Evolutionary conservation across 2,329 filamentous ascomycete species (phyloP).

Genomic region (Achaetomium macrosporum): DNA sequence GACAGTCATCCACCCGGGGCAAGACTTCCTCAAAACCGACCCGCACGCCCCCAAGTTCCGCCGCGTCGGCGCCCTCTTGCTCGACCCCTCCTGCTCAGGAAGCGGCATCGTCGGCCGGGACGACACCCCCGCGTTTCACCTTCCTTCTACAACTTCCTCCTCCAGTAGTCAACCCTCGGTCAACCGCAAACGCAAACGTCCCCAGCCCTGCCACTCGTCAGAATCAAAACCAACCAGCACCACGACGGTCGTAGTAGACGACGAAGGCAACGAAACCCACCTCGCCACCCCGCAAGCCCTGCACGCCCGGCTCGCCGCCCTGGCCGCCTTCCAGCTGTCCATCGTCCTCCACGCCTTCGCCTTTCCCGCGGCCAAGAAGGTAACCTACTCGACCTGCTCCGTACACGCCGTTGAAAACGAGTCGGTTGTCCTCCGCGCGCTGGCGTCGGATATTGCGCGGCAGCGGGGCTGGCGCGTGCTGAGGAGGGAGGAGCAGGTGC

Average conservation of each 20-base stretch:
- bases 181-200: slow-evolving; percentile 16
- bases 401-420: slow-evolving; percentile 87
- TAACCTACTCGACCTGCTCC: slow-evolving; percentile 94
- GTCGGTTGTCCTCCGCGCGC: slow-evolving; percentile 65
- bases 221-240: slow-evolving; percentile 30
- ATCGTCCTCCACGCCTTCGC: slow-evolving; percentile 78
- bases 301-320: slow-evolving; percentile 59
- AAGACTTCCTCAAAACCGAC: slow-evolving; percentile 77
- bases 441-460: slow-evolving; percentile 61
- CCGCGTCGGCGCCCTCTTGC: slow-evolving; percentile 71
- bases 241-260: slow-evolving; percentile 32
- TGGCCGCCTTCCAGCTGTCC: slow-evolving; percentile 75
- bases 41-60: slow-evolving; percentile 56
- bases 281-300: slow-evolving; percentile 52
- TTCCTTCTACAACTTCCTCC: slow-evolving; percentile 39
- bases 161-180: slow-evolving; percentile 6
- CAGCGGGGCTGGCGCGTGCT: slow-evolving; percentile 73
- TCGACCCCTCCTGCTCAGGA: slow-evolving; percentile 93
- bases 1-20: slow-evolving; percentile 63
- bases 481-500: slow-evolving; percentile 63
- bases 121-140: slow-evolving; percentile 62
- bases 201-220: background rate
- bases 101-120: slow-evolving; percentile 91
- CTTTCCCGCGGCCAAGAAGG: slow-evolving; percentile 67
- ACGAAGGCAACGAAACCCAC: slow-evolving; percentile 49